A percentile compares a stretch with the other conserved stretches of the same genome.
Conservation (phyloP, 2,329 filamentous ascomycete genomes). For the Aspergillus fumigatus region DNA sequence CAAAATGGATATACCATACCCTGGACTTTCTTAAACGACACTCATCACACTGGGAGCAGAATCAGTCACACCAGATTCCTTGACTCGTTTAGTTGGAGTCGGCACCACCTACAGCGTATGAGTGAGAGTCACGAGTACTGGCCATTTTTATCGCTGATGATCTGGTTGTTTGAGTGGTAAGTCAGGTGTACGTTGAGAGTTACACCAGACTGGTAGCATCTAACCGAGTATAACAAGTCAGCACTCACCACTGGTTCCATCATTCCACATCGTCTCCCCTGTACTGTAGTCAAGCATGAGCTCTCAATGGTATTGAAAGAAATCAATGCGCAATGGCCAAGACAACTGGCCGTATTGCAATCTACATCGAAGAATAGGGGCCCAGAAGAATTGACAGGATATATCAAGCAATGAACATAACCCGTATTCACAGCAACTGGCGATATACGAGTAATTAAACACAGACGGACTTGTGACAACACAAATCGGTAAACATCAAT, state of each 20-base stretch:
- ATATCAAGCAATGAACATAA: background rate
- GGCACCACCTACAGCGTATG: slow-evolving; percentile 33
- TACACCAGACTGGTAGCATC: slow-evolving; percentile 31
- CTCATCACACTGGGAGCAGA: slow-evolving; percentile 33
- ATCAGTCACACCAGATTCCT: background rate
- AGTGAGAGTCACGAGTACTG: slow-evolving; percentile 39
- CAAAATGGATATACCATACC: slow-evolving; percentile 18
- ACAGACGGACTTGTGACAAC: background rate
- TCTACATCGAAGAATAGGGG: background rate
- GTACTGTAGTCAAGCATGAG: background rate
- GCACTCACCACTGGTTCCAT: slow-evolving; percentile 6
- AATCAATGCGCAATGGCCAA: background rate
- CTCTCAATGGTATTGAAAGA: background rate
- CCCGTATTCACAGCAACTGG: background rate
- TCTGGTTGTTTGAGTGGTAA: slow-evolving; percentile 19
- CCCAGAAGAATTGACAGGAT: background rate
- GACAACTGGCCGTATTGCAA: background rate
- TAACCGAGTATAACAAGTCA: slow-evolving; percentile 17
- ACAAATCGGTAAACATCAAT: background rate
- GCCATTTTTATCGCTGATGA: slow-evolving; percentile 30
- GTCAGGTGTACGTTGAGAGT: slow-evolving; percentile 27
- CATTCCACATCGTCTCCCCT: background rate
- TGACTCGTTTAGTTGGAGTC: background rate
- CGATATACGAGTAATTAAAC: background rate
- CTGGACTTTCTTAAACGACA: slow-evolving; percentile 38